phyloP scores from a whole-genome alignment of 495 filamentous ascomycete species.

The Chaetomidium leptoderma region DNA sequence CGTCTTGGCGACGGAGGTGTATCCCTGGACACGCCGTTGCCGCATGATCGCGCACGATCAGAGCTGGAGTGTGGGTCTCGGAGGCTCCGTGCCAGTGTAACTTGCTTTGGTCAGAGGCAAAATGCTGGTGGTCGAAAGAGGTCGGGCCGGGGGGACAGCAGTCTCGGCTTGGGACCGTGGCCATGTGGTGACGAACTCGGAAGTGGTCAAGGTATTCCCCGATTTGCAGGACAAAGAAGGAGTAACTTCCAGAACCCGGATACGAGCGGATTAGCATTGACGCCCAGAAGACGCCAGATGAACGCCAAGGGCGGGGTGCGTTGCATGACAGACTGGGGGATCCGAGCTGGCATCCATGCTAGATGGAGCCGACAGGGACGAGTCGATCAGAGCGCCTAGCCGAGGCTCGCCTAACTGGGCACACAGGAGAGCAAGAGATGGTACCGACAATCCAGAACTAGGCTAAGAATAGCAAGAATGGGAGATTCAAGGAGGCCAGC shows the following conservation, averaged over 20 bases:
- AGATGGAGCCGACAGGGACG: not conserved
- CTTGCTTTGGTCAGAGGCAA: not conserved
- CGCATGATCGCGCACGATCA: slow-evolving; percentile 1
- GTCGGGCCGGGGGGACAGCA: too few species aligned
- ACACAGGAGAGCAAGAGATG: not conserved
- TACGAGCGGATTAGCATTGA: slow-evolving; percentile 1
- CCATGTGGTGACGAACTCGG: too few species aligned
- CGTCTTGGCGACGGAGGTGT: slow-evolving; percentile 8
- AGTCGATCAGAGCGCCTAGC: not conserved
- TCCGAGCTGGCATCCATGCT: not conserved
- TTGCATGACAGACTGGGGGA: slow-evolving; percentile 6
- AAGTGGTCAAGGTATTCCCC: too few species aligned
- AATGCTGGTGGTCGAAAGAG: not conserved
- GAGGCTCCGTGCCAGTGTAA: not conserved
- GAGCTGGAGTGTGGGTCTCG: not conserved
- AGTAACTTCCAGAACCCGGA: not conserved
- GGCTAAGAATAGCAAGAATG: slow-evolving; percentile 6
- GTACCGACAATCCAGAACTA: not conserved
- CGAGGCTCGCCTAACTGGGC: not conserved
- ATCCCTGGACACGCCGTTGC: not conserved
- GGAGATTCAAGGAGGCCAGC: not conserved
- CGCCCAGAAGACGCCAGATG: not conserved
- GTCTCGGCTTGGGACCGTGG: too few species aligned
- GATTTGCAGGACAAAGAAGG: too few species aligned
- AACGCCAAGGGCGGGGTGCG: slow-evolving; percentile 10